phyloP scores from a whole-genome alignment of 2,329 filamentous ascomycete genomes.

The Fusarium xylarioides region DNA sequence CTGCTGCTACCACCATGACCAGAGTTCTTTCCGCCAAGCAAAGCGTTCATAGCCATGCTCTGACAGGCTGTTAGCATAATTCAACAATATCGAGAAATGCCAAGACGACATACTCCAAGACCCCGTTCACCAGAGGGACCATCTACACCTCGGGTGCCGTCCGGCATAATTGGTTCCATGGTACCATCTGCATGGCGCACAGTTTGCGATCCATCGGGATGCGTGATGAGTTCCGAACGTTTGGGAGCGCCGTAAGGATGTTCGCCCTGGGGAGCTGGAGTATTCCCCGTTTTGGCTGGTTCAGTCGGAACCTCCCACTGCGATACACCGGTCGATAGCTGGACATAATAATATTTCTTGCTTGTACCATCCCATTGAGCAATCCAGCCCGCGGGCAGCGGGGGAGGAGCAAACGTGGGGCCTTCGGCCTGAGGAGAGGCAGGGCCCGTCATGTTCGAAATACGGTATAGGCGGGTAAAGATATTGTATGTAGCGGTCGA shows the following conservation, averaged over 20 bases:
- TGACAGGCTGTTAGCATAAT: constrained; percentile 17
- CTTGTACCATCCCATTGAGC: constrained; percentile 73
- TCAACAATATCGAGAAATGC: not conserved
- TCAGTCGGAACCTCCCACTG: constrained; percentile 79
- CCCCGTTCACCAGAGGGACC: constrained; percentile 68
- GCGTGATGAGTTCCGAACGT: constrained; percentile 65
- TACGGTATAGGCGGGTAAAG: not conserved
- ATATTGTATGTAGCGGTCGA: constrained; percentile 23
- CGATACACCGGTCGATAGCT: constrained; percentile 75
- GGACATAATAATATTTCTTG: constrained; percentile 76
- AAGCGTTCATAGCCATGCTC: constrained; percentile 69
- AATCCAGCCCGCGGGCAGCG: constrained; percentile 72
- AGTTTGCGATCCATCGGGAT: constrained; percentile 70
- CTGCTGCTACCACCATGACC: constrained; percentile 43
- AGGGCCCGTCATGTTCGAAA: constrained; percentile 62
- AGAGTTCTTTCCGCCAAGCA: constrained; percentile 59
- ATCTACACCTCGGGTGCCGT: constrained; percentile 60
- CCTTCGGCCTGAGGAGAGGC: constrained; percentile 67
- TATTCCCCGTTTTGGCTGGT: constrained; percentile 68
- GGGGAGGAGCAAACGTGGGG: constrained; percentile 67
- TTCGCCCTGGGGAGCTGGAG: constrained; percentile 63
- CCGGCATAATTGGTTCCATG: constrained; percentile 66
- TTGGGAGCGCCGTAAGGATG: constrained; percentile 71
- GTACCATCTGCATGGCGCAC: constrained; percentile 68
- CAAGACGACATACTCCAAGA: constrained; percentile 65